These are phyloP conservation scores for Bondarzewia mesenterica DNA, from an alignment of 1,284 basidiomycete genomes.

Conservation along the genomic window DNA sequence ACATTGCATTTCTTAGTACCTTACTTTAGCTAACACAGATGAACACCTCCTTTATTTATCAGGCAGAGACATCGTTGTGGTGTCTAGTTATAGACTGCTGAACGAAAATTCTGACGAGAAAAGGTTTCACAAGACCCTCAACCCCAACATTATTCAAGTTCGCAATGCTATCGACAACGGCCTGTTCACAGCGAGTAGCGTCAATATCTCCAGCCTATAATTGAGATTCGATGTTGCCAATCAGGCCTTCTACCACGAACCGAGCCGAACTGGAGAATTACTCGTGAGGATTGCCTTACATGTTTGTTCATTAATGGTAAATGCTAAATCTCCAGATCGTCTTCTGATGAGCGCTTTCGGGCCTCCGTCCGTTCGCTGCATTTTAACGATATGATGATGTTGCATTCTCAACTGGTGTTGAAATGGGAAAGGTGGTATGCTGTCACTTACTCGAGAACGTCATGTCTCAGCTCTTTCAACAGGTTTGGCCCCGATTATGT, in stretches of 20 bases:
- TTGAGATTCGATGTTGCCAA: not conserved
- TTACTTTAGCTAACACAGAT: too few relatives aligned
- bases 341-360: not conserved
- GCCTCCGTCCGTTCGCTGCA: not conserved
- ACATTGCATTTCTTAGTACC: too few relatives aligned
- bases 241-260: not conserved
- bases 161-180: not conserved
- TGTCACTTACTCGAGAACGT: not conserved
- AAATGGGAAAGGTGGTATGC: not conserved
- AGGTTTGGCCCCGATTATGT: not conserved
- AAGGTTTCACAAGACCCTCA: not conserved
- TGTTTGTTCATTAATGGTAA: not conserved
- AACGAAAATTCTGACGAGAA: not conserved
- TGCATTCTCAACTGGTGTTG: not conserved
- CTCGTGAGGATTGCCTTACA: not conserved
- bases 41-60: too few relatives aligned
- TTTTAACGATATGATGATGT: not conserved
- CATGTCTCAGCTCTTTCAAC: too few relatives aligned
- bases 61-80: not conserved
- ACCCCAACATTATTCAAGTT: not conserved
- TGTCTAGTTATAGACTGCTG: not conserved
- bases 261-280: not conserved
- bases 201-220: not conserved
- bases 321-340: not conserved
- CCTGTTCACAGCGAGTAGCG: not conserved